phyloP scores from a whole-genome alignment of 768 basidiomycete genomes.

The Rhizopogon vulgaris region DNA sequence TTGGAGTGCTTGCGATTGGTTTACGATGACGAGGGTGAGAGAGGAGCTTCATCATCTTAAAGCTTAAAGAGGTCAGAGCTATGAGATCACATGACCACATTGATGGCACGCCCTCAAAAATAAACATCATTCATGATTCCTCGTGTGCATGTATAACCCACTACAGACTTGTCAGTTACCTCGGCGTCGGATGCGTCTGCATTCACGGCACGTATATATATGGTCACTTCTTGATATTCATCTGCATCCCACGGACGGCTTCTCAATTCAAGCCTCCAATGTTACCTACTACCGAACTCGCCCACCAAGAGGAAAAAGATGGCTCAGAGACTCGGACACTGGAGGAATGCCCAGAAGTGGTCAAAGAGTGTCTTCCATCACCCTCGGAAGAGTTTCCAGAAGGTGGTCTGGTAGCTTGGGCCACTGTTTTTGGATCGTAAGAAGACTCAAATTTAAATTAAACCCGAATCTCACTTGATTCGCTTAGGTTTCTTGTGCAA shows the following conservation, averaged over 20 bases:
- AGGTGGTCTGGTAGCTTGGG: slow-evolving; percentile 21
- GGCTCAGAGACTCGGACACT: neutral
- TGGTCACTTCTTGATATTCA: too few species aligned
- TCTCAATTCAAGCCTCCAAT: neutral
- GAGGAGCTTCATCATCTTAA: too few species aligned
- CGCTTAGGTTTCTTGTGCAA: slow-evolving; percentile 22
- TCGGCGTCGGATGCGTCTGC: too few species aligned
- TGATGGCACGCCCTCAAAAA: too few species aligned
- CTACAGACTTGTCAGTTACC: too few species aligned
- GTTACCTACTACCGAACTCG: neutral
- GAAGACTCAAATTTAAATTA: neutral
- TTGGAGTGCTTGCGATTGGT: too few species aligned
- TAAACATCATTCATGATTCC: too few species aligned
- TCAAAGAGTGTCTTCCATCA: neutral
- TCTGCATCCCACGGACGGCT: neutral
- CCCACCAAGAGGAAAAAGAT: neutral
- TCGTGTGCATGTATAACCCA: too few species aligned
- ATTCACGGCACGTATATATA: too few species aligned
- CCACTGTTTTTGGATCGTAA: slow-evolving; percentile 18
- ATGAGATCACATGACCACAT: too few species aligned
- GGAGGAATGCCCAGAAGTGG: neutral
- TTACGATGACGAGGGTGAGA: too few species aligned
- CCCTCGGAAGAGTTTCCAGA: slow-evolving; percentile 17
- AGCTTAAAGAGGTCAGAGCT: too few species aligned
- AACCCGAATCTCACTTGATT: neutral